Evolutionary conservation across 306 rosid species (phyloP), one percentile per base, ranked within the genome.

Genomic region (Medicago lupulina): DNA sequence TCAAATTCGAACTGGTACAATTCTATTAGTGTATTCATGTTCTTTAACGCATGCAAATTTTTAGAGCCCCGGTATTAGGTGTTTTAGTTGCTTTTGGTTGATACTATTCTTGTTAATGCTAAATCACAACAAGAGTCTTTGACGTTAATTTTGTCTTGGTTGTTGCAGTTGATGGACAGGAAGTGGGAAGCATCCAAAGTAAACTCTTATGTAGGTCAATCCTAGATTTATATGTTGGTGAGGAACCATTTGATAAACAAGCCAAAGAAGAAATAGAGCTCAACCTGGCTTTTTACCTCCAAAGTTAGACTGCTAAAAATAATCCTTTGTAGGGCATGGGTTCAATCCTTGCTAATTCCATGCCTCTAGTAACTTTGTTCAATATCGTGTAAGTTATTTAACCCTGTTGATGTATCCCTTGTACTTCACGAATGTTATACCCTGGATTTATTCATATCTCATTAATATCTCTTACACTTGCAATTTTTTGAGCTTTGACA

Each of bases 131-230:
- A 65, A 58, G 23, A 70, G 70, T 17, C 72, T 41, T 58, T 67
- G 18, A 60, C n/a, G 36, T 67, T 16, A 41, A 59, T 70, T 74
- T 57, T 44, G 54, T 72, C 19, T 60, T 44, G 36, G 40, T 64
- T 75, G 38, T n/a, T 84, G 84, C 62, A 96, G 99, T 96, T 84
- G 97, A 96, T 40, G 97, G 98, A 71, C 83, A 92, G 51, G 97
- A 96, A 77, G 92, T 96, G 79, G 98, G 99, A 83, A 90, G 91
- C 78, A 88, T 96, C 70, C 83, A 92, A 82, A 96, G 98, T 81
- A 87, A 88, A 79, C 84, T 90, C 41, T 85, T 96, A 13, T 96
- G 97, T 75, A 83, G 73, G 36, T 91, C 93, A 19, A 76, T 96
- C 64, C 79, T 96, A 76, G 98, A 95, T 86, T 85, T 95, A 66